Evolutionary conservation across 2,329 filamentous ascomycete genomes (phyloP).

Genomic region (Dichotomopilus funicola): DNA sequence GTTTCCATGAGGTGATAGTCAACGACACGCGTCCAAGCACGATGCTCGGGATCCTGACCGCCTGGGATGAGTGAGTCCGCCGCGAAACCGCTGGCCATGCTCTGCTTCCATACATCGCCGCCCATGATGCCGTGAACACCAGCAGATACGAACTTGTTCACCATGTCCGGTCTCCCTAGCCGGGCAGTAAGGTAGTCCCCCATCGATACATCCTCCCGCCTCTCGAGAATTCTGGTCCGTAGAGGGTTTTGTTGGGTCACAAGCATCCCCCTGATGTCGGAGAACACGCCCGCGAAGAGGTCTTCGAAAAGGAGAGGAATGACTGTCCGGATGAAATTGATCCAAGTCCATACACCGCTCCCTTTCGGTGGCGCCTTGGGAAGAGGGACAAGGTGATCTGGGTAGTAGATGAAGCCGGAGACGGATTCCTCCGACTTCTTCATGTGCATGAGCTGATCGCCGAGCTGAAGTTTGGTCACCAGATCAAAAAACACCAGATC

Average conservation of each 20-base stretch:
- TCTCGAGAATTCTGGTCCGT: background rate
- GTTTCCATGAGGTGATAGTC: conserved; percentile 13
- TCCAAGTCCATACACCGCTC: conserved; percentile 21
- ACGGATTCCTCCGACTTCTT: conserved; percentile 41
- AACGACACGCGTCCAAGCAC: background rate
- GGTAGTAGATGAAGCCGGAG: conserved; percentile 79
- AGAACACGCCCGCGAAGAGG: conserved; percentile 35
- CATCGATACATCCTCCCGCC: conserved; percentile 47
- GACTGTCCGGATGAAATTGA: conserved; percentile 28
- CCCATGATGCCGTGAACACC: conserved; percentile 85
- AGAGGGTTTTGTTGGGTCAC: background rate
- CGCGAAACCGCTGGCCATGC: conserved; percentile 58
- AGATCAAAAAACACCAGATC: conserved; percentile 64
- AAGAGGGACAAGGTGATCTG: conserved; percentile 67
- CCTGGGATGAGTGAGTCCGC: background rate
- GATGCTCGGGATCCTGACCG: background rate
- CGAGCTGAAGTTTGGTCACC: conserved; percentile 48
- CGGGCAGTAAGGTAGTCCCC: conserved; percentile 56
- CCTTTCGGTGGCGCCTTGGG: conserved; percentile 4
- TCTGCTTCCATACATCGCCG: conserved; percentile 77
- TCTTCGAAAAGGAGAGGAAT: conserved; percentile 44
- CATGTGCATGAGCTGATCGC: conserved; percentile 48
- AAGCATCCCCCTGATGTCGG: background rate
- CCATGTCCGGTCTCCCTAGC: conserved; percentile 45
- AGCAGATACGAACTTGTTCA: conserved; percentile 70